These are phyloP conservation scores for Microascus cirrosus DNA, from an alignment of 2,329 filamentous ascomycete genomes.

Conservation along the genomic window DNA sequence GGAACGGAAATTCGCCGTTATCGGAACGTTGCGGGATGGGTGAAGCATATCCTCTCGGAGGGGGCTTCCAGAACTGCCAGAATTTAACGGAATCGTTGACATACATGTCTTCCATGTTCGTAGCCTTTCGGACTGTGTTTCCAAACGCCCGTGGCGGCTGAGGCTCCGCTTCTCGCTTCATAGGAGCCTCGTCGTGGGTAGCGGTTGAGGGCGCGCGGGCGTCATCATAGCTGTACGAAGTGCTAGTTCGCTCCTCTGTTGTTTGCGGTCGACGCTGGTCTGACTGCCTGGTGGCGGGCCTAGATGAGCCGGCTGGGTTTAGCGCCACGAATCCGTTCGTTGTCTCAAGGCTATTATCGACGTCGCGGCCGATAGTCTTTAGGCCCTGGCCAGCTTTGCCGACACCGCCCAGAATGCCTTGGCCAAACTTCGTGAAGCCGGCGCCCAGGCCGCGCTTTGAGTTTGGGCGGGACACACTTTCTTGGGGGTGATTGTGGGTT, in stretches of 20 bases:
- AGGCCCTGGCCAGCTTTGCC: slow-evolving; percentile 31
- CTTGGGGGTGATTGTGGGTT: background rate
- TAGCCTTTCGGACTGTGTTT: slow-evolving; percentile 42
- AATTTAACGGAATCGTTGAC: slow-evolving; percentile 33
- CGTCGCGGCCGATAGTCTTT: slow-evolving; percentile 33
- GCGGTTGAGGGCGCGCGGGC: background rate
- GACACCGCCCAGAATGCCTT: slow-evolving; percentile 21
- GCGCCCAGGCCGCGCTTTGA: slow-evolving; percentile 11
- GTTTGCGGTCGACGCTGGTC: background rate
- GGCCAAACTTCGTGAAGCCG: slow-evolving; percentile 23
- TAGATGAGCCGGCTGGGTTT: slow-evolving; percentile 13
- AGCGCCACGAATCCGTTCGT: slow-evolving; percentile 40
- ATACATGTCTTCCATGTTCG: slow-evolving; percentile 37
- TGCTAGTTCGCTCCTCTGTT: background rate
- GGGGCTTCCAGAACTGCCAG: slow-evolving; percentile 57
- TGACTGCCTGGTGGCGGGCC: slow-evolving; percentile 1
- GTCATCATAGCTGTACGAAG: background rate
- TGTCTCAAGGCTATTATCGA: slow-evolving; percentile 40
- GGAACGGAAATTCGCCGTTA: slow-evolving; percentile 16
- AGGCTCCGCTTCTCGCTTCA: background rate
- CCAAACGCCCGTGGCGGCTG: slow-evolving; percentile 11
- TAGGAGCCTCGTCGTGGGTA: background rate
- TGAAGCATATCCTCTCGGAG: slow-evolving; percentile 47
- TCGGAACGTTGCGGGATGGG: slow-evolving; percentile 47
- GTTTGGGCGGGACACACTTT: slow-evolving; percentile 7